A percentile compares a stretch with the other conserved stretches of the same genome.
These are phyloP conservation scores for Globisporangium viniferum DNA, from an alignment of 352 stramenopile species.

Conservation along the genomic window DNA sequence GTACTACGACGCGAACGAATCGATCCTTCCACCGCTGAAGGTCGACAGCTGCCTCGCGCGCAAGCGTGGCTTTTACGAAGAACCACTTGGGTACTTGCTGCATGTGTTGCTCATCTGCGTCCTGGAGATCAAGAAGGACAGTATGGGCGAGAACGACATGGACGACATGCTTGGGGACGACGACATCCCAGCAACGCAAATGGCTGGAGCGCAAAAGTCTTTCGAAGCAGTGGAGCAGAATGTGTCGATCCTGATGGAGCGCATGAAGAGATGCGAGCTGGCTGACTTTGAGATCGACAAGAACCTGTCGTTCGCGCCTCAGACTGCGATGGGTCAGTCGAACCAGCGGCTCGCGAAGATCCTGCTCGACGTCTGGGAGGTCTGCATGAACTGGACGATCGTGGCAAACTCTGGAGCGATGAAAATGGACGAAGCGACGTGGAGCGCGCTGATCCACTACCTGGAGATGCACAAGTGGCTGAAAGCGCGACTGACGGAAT, in stretches of 20 bases:
- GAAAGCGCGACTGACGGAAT: slow-evolving; percentile 11
- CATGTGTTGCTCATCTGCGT: slow-evolving; percentile 38
- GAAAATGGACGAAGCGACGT: slow-evolving; percentile 17
- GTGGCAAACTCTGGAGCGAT: neutral
- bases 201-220: slow-evolving; percentile 16
- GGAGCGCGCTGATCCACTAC: slow-evolving; percentile 26
- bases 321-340: slow-evolving; percentile 25
- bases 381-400: slow-evolving; percentile 43
- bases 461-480: slow-evolving; percentile 39
- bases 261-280: slow-evolving; percentile 44
- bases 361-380: slow-evolving; percentile 30
- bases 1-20: slow-evolving; percentile 50
- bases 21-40: slow-evolving; percentile 42
- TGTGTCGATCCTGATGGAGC: slow-evolving; percentile 35
- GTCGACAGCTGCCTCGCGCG: slow-evolving; percentile 34
- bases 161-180: slow-evolving; percentile 37
- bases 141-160: slow-evolving; percentile 9
- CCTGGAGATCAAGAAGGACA: slow-evolving; percentile 19
- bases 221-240: slow-evolving; percentile 26
- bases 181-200: slow-evolving; percentile 35
- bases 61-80: slow-evolving; percentile 33
- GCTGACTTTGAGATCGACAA: slow-evolving; percentile 53
- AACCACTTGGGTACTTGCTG: slow-evolving; percentile 38
- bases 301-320: slow-evolving; percentile 27
- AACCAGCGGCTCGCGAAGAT: slow-evolving; percentile 30